Evolutionary conservation across 805 yeast species (phyloP), one percentile per base, ranked within the genome.

Genomic region (Saturnispora dispora): DNA sequence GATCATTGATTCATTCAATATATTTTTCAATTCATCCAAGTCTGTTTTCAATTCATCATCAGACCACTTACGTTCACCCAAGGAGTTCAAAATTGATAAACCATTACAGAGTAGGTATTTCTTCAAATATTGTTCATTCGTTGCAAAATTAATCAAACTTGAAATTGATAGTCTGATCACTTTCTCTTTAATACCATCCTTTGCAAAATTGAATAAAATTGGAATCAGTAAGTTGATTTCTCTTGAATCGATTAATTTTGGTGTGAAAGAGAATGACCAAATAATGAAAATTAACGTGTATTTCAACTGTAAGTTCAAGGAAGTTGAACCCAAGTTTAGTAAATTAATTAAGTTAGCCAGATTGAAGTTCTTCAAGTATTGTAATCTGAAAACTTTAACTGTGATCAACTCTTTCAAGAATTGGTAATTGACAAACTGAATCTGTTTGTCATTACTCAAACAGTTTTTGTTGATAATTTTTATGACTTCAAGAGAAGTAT

Each of bases 121-220:
- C 59, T 90, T 84, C 18, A 30, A 15, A 57, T 65, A 71, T 46
- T 63, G 62, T 59, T 69, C 58, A 28, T 47, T 59, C 7, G 70
- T 63, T 47, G 83, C 71, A 47, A 85, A 72, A 61, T 85, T 85
- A 60, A 79, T 70, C 57, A 90, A 71, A 40, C 85, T 79, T 1
- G 95, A 82, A 27, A 89, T 74, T n/a, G 93, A 76, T 43, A 93
- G 73, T 63, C 99, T 77, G 32, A 88, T 85, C 51, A 93, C 81
- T 71, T 93, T 93, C 69, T 90, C 95, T 72, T 93, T 93, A 58
- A 91, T 86, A 2, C 96, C 87, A 52, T 81, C 79, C 63, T 85
- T 86, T 28, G 89, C 79, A 46, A 87, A 73, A 39, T 68, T 67
- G 55, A 78, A 73, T 75, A 60, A 69, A 70, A 53, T 73, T 77